phyloP scores from a whole-genome alignment of 2,329 filamentous ascomycete species.

The Lachnellula suecica region DNA sequence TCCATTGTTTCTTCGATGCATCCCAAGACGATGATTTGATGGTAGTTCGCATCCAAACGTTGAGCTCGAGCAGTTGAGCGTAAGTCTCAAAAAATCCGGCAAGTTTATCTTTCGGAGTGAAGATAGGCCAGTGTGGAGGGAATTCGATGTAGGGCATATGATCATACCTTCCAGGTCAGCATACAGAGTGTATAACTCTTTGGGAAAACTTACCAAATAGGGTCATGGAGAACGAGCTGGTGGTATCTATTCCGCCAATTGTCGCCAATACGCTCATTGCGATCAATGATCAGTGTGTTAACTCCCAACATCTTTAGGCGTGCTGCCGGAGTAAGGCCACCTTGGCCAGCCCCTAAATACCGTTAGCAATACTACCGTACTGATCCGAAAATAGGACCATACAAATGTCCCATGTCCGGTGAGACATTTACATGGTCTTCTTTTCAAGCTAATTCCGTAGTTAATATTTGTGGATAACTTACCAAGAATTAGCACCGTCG shows the following conservation, averaged over 20 bases:
- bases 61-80: constrained; percentile 61
- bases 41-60: constrained; percentile 60
- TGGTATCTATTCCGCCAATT: constrained; percentile 65
- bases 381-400: too few relatives aligned
- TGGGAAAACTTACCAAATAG: constrained; percentile 39
- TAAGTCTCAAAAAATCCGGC: constrained; percentile 69
- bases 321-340: constrained; percentile 56
- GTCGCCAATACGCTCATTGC: constrained; percentile 57
- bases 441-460: too few relatives aligned
- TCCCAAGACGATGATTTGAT: constrained; percentile 45
- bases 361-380: too few relatives aligned
- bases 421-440: too few relatives aligned
- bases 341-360: constrained; percentile 55
- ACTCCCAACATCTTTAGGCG: constrained; percentile 60
- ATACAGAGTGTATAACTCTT: neutral
- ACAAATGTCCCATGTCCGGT: too few relatives aligned
- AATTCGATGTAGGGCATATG: constrained; percentile 65
- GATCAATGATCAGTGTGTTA: constrained; percentile 55
- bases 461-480: constrained; percentile 22
- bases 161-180: constrained; percentile 39
- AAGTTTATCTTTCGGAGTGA: constrained; percentile 70
- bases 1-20: constrained; percentile 47
- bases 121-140: constrained; percentile 64
- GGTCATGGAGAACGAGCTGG: constrained; percentile 67
- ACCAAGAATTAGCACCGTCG: constrained; percentile 62